A percentile compares a stretch with the other conserved stretches of the same genome.
Conservation (phyloP, 2,329 filamentous ascomycete genomes). For the Didymella lethalis region DNA sequence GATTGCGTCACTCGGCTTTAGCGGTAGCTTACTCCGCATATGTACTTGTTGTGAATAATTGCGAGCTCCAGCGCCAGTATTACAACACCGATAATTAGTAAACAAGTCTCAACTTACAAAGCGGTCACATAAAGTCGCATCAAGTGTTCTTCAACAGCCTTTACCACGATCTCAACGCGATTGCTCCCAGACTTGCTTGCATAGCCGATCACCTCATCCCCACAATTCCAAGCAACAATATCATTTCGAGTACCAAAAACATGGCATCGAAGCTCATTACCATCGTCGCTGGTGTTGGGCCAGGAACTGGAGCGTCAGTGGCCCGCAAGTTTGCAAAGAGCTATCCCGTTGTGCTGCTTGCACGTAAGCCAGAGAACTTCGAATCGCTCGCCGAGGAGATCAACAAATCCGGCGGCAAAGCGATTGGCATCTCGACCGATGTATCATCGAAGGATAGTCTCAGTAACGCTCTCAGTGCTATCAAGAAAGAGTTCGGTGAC, state of each 20-base stretch:
- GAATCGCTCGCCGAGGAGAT: constrained; percentile 74
- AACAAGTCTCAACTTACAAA: constrained; percentile 25
- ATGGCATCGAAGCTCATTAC: constrained; percentile 66
- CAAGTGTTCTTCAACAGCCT: too few species aligned
- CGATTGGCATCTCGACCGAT: constrained; percentile 74
- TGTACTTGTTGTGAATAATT: constrained; percentile 7
- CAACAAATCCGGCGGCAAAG: constrained; percentile 70
- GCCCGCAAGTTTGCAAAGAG: constrained; percentile 66
- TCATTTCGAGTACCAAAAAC: constrained; percentile 1
- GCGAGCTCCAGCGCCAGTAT: constrained; percentile 28
- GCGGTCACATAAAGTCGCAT: constrained; percentile 3
- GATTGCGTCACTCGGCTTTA: constrained; percentile 36
- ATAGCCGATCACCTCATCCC: constrained; percentile 8
- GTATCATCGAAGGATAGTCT: constrained; percentile 65
- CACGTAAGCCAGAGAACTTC: constrained; percentile 72
- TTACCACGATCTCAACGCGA: not conserved
- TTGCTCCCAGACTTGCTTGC: not conserved
- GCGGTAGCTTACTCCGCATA: constrained; percentile 21
- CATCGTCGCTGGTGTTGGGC: constrained; percentile 75
- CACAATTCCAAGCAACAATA: not conserved
- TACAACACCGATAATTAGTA: constrained; percentile 37
- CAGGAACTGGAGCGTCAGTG: constrained; percentile 71
- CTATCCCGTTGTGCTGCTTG: constrained; percentile 79
- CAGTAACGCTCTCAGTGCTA: constrained; percentile 67
- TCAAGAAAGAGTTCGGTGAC: constrained; percentile 66